Evolutionary conservation across 148 eudicot species (phyloP).

Genomic region (Cornus suecica): DNA sequence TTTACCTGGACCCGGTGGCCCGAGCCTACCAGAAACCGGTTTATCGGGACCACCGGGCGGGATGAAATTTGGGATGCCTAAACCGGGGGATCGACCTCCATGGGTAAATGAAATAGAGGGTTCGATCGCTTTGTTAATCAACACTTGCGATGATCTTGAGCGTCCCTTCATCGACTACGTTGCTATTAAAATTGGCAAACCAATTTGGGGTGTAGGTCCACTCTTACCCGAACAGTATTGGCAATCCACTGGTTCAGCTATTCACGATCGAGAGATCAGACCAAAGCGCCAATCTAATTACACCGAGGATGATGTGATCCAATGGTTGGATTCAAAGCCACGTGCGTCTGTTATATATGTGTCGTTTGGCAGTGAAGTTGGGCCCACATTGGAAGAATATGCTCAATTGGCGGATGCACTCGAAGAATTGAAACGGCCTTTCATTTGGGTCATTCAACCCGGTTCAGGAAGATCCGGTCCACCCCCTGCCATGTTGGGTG

Average conservation of each 20-base stretch:
- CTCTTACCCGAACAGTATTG: conserved; percentile 52
- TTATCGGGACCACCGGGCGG: conserved; percentile 15
- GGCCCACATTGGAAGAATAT: conserved; percentile 50
- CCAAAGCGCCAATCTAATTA: conserved; percentile 41
- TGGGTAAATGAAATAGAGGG: conserved; percentile 56
- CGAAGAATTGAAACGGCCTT: conserved; percentile 33
- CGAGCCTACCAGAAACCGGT: too few species aligned
- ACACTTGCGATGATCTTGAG: conserved; percentile 57
- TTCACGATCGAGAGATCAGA: conserved; percentile 47
- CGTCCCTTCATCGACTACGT: conserved; percentile 42
- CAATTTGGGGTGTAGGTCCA: conserved; percentile 69
- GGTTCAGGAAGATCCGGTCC: conserved; percentile 40
- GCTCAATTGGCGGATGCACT: conserved; percentile 45
- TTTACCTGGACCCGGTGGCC: too few species aligned
- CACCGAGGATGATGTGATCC: conserved; percentile 55
- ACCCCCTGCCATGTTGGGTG: conserved; percentile 22
- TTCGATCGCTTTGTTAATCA: conserved; percentile 43
- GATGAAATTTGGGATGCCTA: conserved; percentile 19
- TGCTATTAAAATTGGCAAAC: conserved; percentile 27
- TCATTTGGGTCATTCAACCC: conserved; percentile 61
- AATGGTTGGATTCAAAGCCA: conserved; percentile 61
- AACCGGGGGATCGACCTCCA: conserved; percentile 30
- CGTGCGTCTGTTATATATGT: conserved; percentile 50
- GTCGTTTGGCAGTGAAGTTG: conserved; percentile 69
- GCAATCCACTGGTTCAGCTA: conserved; percentile 42